These are phyloP conservation scores for Arabidopsis lyrata DNA, from an alignment of 441 rosid genomes.

Conservation along the genomic window DNA sequence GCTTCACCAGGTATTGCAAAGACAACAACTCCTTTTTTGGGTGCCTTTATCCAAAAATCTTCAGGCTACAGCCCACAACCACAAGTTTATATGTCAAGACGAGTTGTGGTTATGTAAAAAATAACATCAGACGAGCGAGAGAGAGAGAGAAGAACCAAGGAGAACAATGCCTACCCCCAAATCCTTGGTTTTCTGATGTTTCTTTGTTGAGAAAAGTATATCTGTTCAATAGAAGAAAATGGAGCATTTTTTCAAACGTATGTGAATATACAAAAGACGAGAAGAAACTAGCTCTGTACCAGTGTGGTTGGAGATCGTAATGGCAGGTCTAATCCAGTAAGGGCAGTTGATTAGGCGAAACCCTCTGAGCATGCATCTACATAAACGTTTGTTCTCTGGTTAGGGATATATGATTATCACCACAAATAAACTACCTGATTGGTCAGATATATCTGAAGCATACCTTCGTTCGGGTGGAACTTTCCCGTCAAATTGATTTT, in stretches of 20 bases:
- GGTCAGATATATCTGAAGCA: conserved; percentile 18
- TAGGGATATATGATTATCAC: conserved; percentile 20
- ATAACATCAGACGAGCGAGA: conserved; percentile 9
- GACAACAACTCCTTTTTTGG: conserved; percentile 74
- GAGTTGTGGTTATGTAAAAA: neutral
- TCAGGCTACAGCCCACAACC: conserved; percentile 61
- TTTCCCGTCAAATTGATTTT: conserved; percentile 63
- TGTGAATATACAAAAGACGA: neutral
- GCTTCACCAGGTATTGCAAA: conserved; percentile 94
- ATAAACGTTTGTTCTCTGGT: conserved; percentile 35
- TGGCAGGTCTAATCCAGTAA: conserved; percentile 87
- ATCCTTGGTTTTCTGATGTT: conserved; percentile 81
- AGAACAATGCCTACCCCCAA: conserved; percentile 58
- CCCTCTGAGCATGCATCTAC: conserved; percentile 91
- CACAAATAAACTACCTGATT: conserved; percentile 14
- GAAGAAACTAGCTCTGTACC: conserved; percentile 52
- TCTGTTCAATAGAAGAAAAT: conserved; percentile 53
- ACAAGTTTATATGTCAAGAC: conserved; percentile 26
- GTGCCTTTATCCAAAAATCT: conserved; percentile 86
- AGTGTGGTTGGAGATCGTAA: conserved; percentile 71
- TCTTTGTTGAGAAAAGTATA: conserved; percentile 77
- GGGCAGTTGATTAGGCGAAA: conserved; percentile 83
- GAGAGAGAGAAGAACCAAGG: neutral
- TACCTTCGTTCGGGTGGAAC: conserved; percentile 78
- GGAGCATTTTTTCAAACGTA: neutral